phyloP scores from a whole-genome alignment of 1,139 yeast genomes.

The Kurtzmaniella natalensis region DNA sequence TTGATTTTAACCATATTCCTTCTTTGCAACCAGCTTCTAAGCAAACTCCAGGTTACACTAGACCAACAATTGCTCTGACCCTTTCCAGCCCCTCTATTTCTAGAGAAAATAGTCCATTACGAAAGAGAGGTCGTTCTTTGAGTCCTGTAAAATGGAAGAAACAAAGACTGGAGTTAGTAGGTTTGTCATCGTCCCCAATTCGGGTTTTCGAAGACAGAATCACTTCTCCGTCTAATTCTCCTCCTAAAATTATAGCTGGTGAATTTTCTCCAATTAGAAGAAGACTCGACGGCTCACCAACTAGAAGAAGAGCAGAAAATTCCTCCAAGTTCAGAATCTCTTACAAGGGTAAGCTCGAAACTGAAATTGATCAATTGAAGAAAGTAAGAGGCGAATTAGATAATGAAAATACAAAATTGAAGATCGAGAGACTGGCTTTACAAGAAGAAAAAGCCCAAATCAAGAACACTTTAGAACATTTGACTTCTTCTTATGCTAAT shows the following conservation, averaged over 20 bases:
- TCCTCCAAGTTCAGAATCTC: slow-evolving; percentile 3
- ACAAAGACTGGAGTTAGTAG: not conserved
- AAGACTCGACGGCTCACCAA: not conserved
- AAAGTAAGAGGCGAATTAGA: slow-evolving; percentile 5
- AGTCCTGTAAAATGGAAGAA: slow-evolving; percentile 4
- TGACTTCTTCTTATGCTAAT: not conserved
- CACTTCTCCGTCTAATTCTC: not conserved
- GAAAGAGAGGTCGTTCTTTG: slow-evolving; percentile 4
- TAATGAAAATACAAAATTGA: slow-evolving; percentile 7
- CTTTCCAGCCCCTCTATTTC: slow-evolving; percentile 12
- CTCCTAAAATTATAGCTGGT: not conserved
- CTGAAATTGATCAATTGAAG: slow-evolving; percentile 5
- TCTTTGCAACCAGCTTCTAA: not conserved
- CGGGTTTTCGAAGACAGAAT: not conserved
- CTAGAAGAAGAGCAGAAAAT: not conserved
- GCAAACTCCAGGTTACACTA: slow-evolving; percentile 25
- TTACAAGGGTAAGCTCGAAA: slow-evolving; percentile 3
- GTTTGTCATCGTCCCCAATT: slow-evolving; percentile 1
- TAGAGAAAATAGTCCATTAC: slow-evolving; percentile 1
- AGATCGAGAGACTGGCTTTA: not conserved
- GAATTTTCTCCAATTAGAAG: not conserved
- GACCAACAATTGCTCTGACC: slow-evolving; percentile 25
- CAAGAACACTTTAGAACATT: not conserved
- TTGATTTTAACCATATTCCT: not conserved
- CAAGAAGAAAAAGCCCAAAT: not conserved